Evolutionary conservation across 2,329 filamentous ascomycete genomes (phyloP), one percentile per base, ranked within the genome.

Genomic region (Exophiala lecanii-corni): DNA sequence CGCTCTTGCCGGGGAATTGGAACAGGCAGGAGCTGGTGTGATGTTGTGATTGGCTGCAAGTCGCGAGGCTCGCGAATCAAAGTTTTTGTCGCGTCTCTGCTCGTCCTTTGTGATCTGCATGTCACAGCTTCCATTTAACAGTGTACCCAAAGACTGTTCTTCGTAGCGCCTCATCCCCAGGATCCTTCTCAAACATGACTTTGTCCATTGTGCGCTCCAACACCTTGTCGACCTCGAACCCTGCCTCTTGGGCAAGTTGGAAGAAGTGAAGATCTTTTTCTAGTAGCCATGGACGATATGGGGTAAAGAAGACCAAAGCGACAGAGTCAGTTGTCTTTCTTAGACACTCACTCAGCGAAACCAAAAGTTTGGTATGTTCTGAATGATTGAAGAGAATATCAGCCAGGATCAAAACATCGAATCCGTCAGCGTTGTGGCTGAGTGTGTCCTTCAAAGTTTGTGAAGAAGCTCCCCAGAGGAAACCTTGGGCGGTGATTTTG

Each of bases 311-410:
- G 5, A 96, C 89, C 56, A 89, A 77, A 2, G 89, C 88, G 41
- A 74, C 74, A 36, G 82, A 78, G 2, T 69, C 69, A 3, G 62
- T 56, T 3, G 68, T 63, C 49, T 68, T 72, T 55, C 74, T 76
- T 57, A 96, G 65, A 12, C 84, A 86, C 58, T 75, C 62, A 57
- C 76, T 70, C 47, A 96, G 77, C 3, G 84, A 88, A 52, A 76
- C 74, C 52, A 94, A 72, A 47, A 96, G 72, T 57, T 86, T 88
- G 2, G 67, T 71, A 59, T 96, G 91, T 68, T 95, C 89, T 3
- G 82, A 84, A 62, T 96, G 89, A 47, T 92, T 86, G 69, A 96
- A 97, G 3, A 96, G 74, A 37, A 96, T 74, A 62, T 96, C 91
- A 3, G 89, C 89, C 32, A 96, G 74, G 44, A 97, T 82, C 18